Percentiles rank a stretch among this genome's conserved stretches.
Conservation (phyloP, 23 red algal genomes). For the Cyanidioschyzon merolae region DNA sequence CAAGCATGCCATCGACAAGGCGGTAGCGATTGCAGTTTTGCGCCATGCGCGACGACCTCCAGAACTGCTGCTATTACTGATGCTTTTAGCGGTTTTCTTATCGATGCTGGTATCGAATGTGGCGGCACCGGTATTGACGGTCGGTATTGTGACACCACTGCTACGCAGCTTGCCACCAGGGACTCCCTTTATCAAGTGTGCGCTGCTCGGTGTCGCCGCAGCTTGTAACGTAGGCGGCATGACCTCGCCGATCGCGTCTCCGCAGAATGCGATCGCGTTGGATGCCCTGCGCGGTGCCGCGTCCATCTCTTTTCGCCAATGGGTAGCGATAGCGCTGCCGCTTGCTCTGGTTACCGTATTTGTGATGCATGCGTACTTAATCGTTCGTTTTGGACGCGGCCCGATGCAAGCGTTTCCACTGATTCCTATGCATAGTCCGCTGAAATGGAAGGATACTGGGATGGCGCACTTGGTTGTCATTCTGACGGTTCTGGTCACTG, state of each 20-base stretch:
- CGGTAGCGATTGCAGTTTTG: conserved; percentile 48
- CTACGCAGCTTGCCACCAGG: conserved; percentile 40
- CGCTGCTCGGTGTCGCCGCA: conserved; percentile 69
- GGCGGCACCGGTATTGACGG: conserved; percentile 79
- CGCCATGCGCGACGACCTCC: conserved; percentile 30
- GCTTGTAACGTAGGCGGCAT: conserved; percentile 93
- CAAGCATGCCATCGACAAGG: conserved; percentile 27
- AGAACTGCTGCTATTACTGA: conserved; percentile 53
- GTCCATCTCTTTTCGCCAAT: conserved; percentile 73
- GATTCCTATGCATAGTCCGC: conserved; percentile 24
- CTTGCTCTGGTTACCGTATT: conserved; percentile 40
- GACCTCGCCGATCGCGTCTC: conserved; percentile 82
- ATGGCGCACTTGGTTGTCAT: conserved; percentile 42
- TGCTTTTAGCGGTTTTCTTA: conserved; percentile 53
- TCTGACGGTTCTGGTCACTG: conserved; percentile 42
- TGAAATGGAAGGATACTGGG: conserved; percentile 27
- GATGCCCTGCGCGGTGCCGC: conserved; percentile 37
- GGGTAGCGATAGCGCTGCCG: conserved; percentile 58
- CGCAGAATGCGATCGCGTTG: conserved; percentile 92
- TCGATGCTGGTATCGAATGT: conserved; percentile 96
- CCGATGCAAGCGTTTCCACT: conserved; percentile 34
- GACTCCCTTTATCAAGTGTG: conserved; percentile 49
- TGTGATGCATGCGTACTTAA: conserved; percentile 35
- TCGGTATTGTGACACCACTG: conserved; percentile 64
- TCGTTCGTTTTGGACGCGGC: conserved; percentile 38